phyloP scores from a whole-genome alignment of 805 yeast genomes.

The Kodamaea fukazawae region DNA sequence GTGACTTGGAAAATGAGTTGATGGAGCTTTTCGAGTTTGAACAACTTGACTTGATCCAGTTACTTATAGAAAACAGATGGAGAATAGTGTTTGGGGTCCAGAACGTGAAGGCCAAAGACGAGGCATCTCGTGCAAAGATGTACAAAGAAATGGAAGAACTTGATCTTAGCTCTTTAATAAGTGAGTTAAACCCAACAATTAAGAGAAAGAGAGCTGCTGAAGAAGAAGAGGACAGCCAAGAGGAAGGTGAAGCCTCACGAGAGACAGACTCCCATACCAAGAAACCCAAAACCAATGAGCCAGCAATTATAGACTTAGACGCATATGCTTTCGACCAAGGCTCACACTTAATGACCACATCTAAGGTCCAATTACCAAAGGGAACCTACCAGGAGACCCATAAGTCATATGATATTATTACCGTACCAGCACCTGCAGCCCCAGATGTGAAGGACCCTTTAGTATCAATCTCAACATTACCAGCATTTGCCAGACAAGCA shows the following conservation, averaged over 20 bases:
- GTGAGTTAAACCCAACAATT: constrained; percentile 29
- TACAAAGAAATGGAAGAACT: constrained; percentile 43
- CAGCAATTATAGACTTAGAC: constrained; percentile 62
- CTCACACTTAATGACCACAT: constrained; percentile 59
- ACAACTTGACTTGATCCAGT: constrained; percentile 46
- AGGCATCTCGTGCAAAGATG: constrained; percentile 31
- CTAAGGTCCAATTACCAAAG: constrained; percentile 71
- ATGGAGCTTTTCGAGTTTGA: constrained; percentile 52
- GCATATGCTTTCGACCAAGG: constrained; percentile 70
- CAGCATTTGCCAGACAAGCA: constrained; percentile 77
- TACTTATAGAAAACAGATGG: constrained; percentile 49
- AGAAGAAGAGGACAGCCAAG: constrained; percentile 7
- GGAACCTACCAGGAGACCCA: constrained; percentile 79
- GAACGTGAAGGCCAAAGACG: constrained; percentile 21
- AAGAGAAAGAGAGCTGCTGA: constrained; percentile 22
- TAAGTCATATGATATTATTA: constrained; percentile 80
- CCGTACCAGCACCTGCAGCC: constrained; percentile 77
- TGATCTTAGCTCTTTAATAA: constrained; percentile 40
- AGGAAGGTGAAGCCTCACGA: constrained; percentile 5
- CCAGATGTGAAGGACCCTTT: constrained; percentile 33
- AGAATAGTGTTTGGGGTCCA: constrained; percentile 54
- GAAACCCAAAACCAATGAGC: constrained; percentile 26
- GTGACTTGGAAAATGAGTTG: constrained; percentile 54
- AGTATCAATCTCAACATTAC: constrained; percentile 60
- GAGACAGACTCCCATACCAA: constrained; percentile 12